These are phyloP conservation scores for Tulasnella sp. DNA, from an alignment of 768 basidiomycete genomes.

Conservation along the genomic window DNA sequence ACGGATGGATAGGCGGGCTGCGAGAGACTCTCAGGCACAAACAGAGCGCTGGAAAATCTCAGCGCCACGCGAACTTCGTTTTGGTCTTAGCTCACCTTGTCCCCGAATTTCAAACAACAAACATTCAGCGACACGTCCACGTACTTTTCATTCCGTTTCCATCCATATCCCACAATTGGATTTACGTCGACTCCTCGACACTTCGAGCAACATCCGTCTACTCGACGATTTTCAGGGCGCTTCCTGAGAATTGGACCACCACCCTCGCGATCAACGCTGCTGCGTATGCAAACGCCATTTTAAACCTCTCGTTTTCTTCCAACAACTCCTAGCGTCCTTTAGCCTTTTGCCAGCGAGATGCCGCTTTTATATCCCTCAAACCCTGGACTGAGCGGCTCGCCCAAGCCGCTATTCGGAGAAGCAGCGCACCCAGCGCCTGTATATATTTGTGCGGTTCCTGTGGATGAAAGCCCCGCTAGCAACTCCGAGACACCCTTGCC, in stretches of 20 bases:
- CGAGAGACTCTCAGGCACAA: slow-evolving; percentile 21
- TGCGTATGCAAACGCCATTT: no score
- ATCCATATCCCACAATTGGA: no score
- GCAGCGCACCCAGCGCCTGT: no score
- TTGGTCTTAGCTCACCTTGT: background rate
- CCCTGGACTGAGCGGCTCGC: background rate
- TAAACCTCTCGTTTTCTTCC: no score
- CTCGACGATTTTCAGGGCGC: no score
- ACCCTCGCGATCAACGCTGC: no score
- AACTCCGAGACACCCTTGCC: background rate
- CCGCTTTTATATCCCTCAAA: background rate
- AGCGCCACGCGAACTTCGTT: background rate
- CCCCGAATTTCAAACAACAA: background rate
- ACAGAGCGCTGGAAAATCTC: slow-evolving; percentile 15
- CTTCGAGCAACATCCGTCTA: no score
- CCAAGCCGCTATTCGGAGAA: background rate
- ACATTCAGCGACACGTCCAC: background rate
- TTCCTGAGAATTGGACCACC: no score
- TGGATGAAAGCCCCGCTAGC: background rate
- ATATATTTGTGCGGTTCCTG: no score
- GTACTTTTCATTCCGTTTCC: no score
- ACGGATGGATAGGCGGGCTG: background rate
- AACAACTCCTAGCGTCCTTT: no score
- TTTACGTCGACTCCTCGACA: no score
- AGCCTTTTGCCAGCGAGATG: background rate